Base-by-base conservation (phyloP, 805 yeast species). In the Lachancea thermotolerans region DNA sequence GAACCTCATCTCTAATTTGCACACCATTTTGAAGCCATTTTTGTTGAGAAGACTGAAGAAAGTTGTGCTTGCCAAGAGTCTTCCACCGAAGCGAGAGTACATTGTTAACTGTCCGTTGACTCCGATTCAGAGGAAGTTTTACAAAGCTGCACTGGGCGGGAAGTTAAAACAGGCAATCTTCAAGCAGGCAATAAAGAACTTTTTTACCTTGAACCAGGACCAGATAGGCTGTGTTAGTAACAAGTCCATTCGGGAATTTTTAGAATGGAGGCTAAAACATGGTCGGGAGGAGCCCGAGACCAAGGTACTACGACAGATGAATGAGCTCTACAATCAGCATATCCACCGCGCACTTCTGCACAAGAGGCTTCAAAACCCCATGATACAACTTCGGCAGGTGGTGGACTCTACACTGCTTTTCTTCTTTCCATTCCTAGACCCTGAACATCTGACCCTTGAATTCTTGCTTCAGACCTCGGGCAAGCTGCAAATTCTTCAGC, bases 81-180 rank as follows among this genome's bases (percentile, higher is more conserved):
- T 93, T 45, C 98, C 97, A 0, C 85, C 91, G 1, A 93, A 93
- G 64, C 79, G 93, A 49, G 99, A 91, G 64, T 91, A 88, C 57
- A 75, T 87, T 36, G 71, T 91, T 1, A 88, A 85, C 62, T 77
- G 87, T 5, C 77, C 82, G 2, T 62, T 91, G 46, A 75, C 91
- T 0, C 62, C 69, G 0, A 56, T 70, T 34, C 99, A 91, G 65
- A 73, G 72, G 28, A 68, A 71, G n/a, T 66, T 89, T 12, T 86
- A 88, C 58, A 65, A 71, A 39, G 58, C 62, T 35, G 78, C 81
- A 0, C 61, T 83, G 35, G 52, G 69, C 27, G 69, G 70, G 9
- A 60, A 67, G 1, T 62, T 83, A 34, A 73, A 69, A 44, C 57
- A 64, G 0, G 66, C 75, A 1, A 64, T 82, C 10, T 55, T 74